Evolutionary conservation across 164 flowering plant species (phyloP).

Genomic region (Vitis vinifera): DNA sequence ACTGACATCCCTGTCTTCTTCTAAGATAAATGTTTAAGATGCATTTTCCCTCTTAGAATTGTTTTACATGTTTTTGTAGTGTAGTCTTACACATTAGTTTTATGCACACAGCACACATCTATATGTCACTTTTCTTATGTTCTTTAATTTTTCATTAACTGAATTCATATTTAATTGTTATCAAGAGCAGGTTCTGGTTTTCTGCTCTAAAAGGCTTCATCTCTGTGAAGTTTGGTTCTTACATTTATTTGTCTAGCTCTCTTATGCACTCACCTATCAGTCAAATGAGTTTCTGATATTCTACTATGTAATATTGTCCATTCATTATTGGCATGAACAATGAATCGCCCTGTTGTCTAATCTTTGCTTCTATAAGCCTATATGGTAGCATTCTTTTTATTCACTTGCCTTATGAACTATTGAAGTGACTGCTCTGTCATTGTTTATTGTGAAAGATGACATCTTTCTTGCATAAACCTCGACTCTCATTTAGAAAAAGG

Average conservation of each 20-base stretch:
- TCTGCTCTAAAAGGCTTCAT: background rate
- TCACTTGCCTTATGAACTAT: background rate
- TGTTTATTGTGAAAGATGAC: background rate
- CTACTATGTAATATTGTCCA: background rate
- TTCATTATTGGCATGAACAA: background rate
- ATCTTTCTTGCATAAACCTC: background rate
- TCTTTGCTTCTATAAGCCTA: background rate
- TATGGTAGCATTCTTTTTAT: background rate
- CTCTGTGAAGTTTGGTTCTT: background rate
- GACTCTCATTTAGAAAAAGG: background rate
- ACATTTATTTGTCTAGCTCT: background rate
- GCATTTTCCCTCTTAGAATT: background rate
- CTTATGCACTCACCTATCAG: background rate
- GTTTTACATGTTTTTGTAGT: too few species aligned
- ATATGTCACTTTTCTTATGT: too few species aligned
- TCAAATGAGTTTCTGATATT: too few species aligned
- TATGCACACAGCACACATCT: too few species aligned
- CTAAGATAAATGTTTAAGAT: background rate
- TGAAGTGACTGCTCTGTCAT: background rate
- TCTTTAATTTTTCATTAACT: too few species aligned
- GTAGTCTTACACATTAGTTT: too few species aligned
- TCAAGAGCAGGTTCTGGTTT: background rate
- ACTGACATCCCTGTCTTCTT: background rate
- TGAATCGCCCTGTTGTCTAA: background rate
- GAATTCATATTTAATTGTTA: too few species aligned